These are phyloP conservation scores for Ambrosia hybrid DNA, from an alignment of 140 eudicot genomes.

Conservation along the genomic window DNA sequence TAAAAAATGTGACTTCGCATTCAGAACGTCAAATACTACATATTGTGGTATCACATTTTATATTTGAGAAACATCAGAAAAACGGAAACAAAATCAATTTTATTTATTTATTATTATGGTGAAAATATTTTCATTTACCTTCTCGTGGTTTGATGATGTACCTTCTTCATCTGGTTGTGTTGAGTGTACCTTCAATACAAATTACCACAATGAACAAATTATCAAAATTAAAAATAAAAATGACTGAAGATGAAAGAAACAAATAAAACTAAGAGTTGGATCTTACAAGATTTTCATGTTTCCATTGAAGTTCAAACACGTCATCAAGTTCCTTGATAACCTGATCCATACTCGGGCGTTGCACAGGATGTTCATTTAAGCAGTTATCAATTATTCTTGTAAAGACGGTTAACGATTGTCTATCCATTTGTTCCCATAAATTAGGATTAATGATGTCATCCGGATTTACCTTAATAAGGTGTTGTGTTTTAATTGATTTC, in stretches of 20 bases:
- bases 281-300: slow-evolving; percentile 16
- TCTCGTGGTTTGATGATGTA: slow-evolving; percentile 2
- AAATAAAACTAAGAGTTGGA: not conserved
- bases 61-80: not conserved
- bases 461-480: not conserved
- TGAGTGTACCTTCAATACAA: not conserved
- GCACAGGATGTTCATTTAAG: not conserved
- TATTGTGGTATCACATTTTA: not conserved
- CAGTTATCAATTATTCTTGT: not conserved
- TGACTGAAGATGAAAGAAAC: not conserved
- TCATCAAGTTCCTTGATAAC: not conserved
- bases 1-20: too few species aligned
- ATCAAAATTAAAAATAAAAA: not conserved
- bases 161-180: not conserved
- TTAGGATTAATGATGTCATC: not conserved
- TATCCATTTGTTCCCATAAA: slow-evolving; percentile 12
- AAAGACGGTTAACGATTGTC: not conserved
- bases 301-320: slow-evolving; percentile 5
- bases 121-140: not conserved
- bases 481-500: not conserved
- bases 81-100: too few species aligned
- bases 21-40: not conserved
- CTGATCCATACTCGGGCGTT: slow-evolving; percentile 2
- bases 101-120: too few species aligned
- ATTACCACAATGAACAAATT: not conserved